Percentiles rank a stretch among this genome's conserved stretches.
These are phyloP conservation scores for Phanerodontia chrysosporium DNA, from an alignment of 768 basidiomycete genomes.

Conservation along the genomic window DNA sequence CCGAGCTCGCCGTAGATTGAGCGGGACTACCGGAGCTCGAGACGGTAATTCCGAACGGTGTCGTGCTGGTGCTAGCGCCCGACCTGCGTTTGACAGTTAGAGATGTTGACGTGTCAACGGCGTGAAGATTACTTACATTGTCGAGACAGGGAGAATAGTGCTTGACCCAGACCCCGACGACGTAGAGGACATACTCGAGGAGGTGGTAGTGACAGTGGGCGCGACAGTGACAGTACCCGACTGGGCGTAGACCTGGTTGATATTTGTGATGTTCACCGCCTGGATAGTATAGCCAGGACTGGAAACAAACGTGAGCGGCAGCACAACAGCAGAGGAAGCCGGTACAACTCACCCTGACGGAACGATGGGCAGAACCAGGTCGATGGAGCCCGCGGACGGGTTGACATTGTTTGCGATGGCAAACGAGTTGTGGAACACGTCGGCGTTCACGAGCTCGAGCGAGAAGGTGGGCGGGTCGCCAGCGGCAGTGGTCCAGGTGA, in stretches of 20 bases:
- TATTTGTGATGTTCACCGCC: constrained; percentile 42
- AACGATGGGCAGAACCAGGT: constrained; percentile 43
- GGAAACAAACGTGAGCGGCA: not conserved
- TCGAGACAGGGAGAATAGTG: not conserved
- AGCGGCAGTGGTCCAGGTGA: constrained; percentile 42
- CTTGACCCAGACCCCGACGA: constrained; percentile 8
- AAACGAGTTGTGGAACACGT: constrained; percentile 45
- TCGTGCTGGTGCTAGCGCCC: constrained; percentile 4
- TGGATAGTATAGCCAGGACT: constrained; percentile 48
- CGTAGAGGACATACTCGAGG: constrained; percentile 13
- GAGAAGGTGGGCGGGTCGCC: constrained; percentile 42
- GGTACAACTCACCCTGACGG: constrained; percentile 37
- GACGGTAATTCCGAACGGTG: constrained; percentile 6
- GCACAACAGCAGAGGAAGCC: not conserved
- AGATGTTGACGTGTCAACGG: not conserved
- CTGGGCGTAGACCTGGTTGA: constrained; percentile 39
- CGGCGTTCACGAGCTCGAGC: constrained; percentile 42
- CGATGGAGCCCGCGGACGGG: constrained; percentile 29
- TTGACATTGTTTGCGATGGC: constrained; percentile 55
- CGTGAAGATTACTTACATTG: not conserved
- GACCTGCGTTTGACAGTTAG: not conserved
- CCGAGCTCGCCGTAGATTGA: not conserved
- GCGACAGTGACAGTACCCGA: constrained; percentile 42
- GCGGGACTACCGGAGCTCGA: constrained; percentile 10
- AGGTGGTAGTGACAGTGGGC: constrained; percentile 9